Evolutionary conservation across 2,329 filamentous ascomycete species (phyloP).

Genomic region (Aureobasidium sp.): DNA sequence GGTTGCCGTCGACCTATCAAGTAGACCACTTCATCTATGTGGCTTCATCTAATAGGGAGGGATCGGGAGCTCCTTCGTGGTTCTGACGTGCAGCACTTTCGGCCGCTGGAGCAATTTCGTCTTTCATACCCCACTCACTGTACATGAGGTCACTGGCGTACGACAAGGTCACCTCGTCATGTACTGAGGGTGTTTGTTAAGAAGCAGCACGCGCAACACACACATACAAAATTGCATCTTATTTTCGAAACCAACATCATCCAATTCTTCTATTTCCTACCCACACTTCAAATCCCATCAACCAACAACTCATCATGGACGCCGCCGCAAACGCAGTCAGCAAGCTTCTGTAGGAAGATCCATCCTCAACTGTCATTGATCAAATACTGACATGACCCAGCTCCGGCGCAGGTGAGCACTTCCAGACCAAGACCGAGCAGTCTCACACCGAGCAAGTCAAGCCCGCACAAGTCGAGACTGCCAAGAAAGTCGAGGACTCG

Average conservation of each 20-base stretch:
- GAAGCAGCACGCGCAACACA: background rate
- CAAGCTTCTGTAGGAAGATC: background rate
- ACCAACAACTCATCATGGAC: background rate
- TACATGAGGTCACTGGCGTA: background rate
- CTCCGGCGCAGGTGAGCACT: background rate
- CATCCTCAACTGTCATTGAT: background rate
- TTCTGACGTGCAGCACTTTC: background rate
- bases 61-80: background rate
- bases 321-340: background rate
- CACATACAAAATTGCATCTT: no score
- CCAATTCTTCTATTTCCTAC: background rate
- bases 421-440: background rate
- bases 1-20: background rate
- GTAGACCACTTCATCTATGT: background rate
- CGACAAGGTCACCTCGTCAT: background rate
- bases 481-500: background rate
- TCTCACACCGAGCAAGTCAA: background rate
- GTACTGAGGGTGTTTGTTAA: background rate
- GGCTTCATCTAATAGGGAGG: background rate
- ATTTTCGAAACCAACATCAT: background rate
- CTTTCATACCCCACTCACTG: background rate
- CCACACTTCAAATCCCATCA: background rate
- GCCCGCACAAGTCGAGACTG: background rate
- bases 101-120: background rate
- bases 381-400: background rate